Base-by-base conservation (phyloP, 2,329 filamentous ascomycete genomes). In the Ceratocystis lukuohia region DNA sequence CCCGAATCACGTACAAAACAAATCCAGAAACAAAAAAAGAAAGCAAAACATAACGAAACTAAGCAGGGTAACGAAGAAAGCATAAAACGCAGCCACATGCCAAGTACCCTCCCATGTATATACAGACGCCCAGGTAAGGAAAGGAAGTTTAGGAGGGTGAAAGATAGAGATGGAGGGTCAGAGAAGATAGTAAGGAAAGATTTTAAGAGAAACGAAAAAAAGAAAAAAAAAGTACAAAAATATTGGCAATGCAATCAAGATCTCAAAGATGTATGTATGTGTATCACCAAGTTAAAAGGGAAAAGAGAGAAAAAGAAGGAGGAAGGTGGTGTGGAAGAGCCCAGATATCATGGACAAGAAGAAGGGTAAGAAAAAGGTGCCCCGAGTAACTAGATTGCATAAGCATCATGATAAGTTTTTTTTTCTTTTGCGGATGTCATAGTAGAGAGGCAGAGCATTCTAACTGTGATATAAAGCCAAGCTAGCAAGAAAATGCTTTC, bases 21-120 rank as follows among this genome's bases (percentile, higher is more conserved):
- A 20, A 25, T 33, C 15, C 3, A 12, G 45, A 59, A 37, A 22
- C 8, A 22, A 33, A 59, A 33, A 59, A n/a, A 17, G 28, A 33
- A 59, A 6, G 25, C 17, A n/a, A 3, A n/a, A 37, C 22, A 33
- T 33, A 59, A 25, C 56, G 10, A 37, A 59, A 6, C 56, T 33
- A 59, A 59, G 17, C 56, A 59, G 56, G 56, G 56, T 59, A 59
- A 37, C 56, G 33, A 37, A 7, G 56, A 59, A 59, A 59, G 56
- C 33, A 57, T 41, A 53, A 48, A 65, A 65, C 48, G 30, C 33
- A 65, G 53, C 33, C 53, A 65, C 48, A 50, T 65, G 46, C 63
- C 45, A 65, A 53, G 63, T 56, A 50, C 33, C 63, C 63, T 50
- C 63, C 63, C 44, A 53, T 65, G 63, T 65, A 65, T 65, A 56